Base-by-base conservation (phyloP, 179 eudicot genomes). In the Beta corolliflora region DNA sequence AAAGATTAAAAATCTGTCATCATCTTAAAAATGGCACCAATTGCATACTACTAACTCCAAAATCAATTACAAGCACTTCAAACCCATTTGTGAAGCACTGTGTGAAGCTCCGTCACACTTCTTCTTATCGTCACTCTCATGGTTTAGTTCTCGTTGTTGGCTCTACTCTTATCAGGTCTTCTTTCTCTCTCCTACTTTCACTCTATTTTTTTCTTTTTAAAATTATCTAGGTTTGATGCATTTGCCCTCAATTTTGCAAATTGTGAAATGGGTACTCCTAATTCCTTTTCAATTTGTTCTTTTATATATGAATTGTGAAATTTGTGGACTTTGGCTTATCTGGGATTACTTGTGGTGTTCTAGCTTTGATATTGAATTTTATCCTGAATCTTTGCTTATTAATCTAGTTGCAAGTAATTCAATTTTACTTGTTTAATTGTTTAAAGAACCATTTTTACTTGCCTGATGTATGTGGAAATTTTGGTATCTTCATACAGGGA, bases 51-150 rank as follows among this genome's bases (percentile, higher is more conserved):
- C 61, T 71, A 50, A 69, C 61, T 61, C 75, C 72, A 11, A 86
- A 86, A 75, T 84, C 89, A 31, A 89, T 95, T 29, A 90, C 93
- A 72, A 96, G 99, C 87, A 88, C 96, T 23, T 89, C 94, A 58
- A 96, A 96, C 86, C 88, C 96, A 29, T 96, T 96, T 84, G 91
- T 94, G 19, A 96, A 96, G 63, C 99, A 96, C 84, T 96, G 99
- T 58, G 87, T 96, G 55, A 96, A 94, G 89, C 93, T 96, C 23
- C 92, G 99, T 2, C 93, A 90, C 58, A 93, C 91, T 87, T 91
- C 96, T 50, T 91, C 98, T 73, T 94, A 93, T 83, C 94, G 99
- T 52, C 88, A 91, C 75, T 81, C 89, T 58, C 96, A 93, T 83
- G 91, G 89, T 77, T 90, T 90, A 5, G 87, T 84, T 65, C 88